Base-by-base conservation (phyloP, 768 basidiomycete species). In the Auricularia auricula-judae region DNA sequence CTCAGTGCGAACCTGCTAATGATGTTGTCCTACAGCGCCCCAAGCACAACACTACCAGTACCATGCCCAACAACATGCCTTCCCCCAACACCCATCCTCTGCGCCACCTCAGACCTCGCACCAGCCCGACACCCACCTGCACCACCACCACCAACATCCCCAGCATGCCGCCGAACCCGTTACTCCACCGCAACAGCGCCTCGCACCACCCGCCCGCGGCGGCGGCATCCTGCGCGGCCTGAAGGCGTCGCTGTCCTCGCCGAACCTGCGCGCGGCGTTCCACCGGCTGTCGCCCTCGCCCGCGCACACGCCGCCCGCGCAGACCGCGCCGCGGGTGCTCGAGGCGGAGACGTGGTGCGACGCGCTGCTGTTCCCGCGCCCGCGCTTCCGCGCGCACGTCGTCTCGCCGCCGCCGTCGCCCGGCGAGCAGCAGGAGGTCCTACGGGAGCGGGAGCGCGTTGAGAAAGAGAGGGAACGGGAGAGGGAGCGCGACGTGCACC, bases 271-370 rank as follows among this genome's bases (percentile, higher is more conserved):
- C 12, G 65, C 70, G 2, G 36, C 68, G 12, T 42, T 67, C 44
- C 1, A 82, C 84, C 2, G 82, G 87, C 0, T 88, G 90, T 59
- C 56, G 3, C 56, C 56, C 23, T 29, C 56, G 34, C 34, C 56
- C 7, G 23, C 56, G 29, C 12, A 29, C 56, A 23, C 21, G 23
- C 21, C 54, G 51, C 63, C 63, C 11, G 16, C 14, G 44, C 42
- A 4, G 34, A 51, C 29, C 29, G 29, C 29, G 29, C 29, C 29
- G 29, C 29, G 29, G 33, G 21, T 51, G 36, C 66, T 59, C 1
- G 82, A 85, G 2, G 82, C 88, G 0, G 88, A 91, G 74, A 85
- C 86, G 18, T 90, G 89, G 88, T 92, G 89, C 73, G 88, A 91
- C 67, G 89, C 88, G 0, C 69, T 91, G 8, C 73, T 91, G 33